Percentiles rank a stretch among this genome's conserved stretches.
Evolutionary conservation across 164 flowering plant species (phyloP).

Genomic region (Nymphaea colorata): DNA sequence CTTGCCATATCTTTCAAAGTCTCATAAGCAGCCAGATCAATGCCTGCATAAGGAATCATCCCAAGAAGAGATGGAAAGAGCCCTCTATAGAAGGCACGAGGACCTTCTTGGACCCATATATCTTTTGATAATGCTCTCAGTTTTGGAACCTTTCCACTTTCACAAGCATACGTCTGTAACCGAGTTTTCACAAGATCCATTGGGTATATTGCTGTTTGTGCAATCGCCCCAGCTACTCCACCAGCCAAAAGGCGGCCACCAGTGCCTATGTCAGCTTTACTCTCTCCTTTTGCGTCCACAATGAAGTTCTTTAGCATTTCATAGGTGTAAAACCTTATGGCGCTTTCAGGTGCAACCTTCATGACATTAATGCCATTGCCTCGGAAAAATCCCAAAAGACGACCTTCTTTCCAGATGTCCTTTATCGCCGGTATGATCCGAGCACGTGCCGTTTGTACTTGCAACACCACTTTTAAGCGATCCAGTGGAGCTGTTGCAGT

Average conservation of each 20-base stretch:
- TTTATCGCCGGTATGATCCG: slow-evolving; percentile 49
- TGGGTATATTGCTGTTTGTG: slow-evolving; percentile 85
- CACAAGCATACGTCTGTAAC: slow-evolving; percentile 57
- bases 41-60: slow-evolving; percentile 93
- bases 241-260: slow-evolving; percentile 76
- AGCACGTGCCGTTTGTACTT: slow-evolving; percentile 69
- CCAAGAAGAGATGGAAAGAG: slow-evolving; percentile 89
- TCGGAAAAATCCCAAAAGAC: slow-evolving; percentile 67
- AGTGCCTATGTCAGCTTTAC: slow-evolving; percentile 63
- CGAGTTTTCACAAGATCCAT: slow-evolving; percentile 94
- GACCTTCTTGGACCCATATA: slow-evolving; percentile 85
- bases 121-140: slow-evolving; percentile 55
- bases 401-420: slow-evolving; percentile 64
- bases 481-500: slow-evolving; percentile 99
- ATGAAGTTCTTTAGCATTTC: slow-evolving; percentile 64
- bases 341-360: slow-evolving; percentile 99
- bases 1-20: slow-evolving; percentile 82
- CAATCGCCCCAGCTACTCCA: slow-evolving; percentile 93
- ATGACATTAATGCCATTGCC: slow-evolving; percentile 96
- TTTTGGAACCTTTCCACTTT: slow-evolving; percentile 56
- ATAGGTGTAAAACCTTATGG: slow-evolving; percentile 78
- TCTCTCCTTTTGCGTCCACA: slow-evolving; percentile 39
- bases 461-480: slow-evolving; percentile 75
- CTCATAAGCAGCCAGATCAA: slow-evolving; percentile 92
- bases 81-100: slow-evolving; percentile 86